Percentiles rank a stretch among this genome's conserved stretches.
Evolutionary conservation across 768 basidiomycete genomes (phyloP).

Genomic region (Inosperma sp.): DNA sequence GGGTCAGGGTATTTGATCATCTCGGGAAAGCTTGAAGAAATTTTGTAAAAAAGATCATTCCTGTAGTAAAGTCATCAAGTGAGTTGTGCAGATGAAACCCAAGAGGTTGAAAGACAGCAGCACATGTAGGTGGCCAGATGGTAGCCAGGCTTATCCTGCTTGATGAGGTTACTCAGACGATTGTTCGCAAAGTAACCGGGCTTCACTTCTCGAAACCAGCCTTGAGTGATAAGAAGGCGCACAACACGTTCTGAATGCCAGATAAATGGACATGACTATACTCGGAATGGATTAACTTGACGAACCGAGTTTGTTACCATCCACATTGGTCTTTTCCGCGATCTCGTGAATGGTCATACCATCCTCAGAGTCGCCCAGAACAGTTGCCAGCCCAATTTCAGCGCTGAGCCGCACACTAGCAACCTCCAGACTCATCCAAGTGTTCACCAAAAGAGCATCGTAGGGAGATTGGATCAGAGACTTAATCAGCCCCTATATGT

Average conservation of each 20-base stretch:
- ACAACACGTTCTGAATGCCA: conserved; percentile 28
- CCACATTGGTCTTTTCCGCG: conserved; percentile 30
- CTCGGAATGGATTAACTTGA: neutral
- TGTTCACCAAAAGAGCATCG: conserved; percentile 33
- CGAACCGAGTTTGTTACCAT: conserved; percentile 34
- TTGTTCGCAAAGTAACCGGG: conserved; percentile 37
- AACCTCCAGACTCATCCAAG: conserved; percentile 31
- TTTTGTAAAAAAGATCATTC: conserved; percentile 35
- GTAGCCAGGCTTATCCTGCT: conserved; percentile 32
- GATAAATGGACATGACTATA: neutral
- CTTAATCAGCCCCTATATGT: conserved; percentile 31
- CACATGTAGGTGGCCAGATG: conserved; percentile 37
- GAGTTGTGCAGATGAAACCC: neutral
- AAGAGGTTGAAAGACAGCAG: too few relatives aligned
- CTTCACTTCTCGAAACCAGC: conserved; percentile 35
- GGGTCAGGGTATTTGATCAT: conserved; percentile 34
- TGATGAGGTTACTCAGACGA: conserved; percentile 33
- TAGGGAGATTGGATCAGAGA: conserved; percentile 34
- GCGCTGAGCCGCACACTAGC: conserved; percentile 33
- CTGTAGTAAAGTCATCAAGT: conserved; percentile 12
- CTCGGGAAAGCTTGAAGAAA: conserved; percentile 28
- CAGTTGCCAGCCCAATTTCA: conserved; percentile 30
- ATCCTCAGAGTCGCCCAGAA: conserved; percentile 33
- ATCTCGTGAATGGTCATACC: conserved; percentile 33
- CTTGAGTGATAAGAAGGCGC: conserved; percentile 33